phyloP scores from a whole-genome alignment of 148 eudicot genomes.

The Nyssa sinensis region DNA sequence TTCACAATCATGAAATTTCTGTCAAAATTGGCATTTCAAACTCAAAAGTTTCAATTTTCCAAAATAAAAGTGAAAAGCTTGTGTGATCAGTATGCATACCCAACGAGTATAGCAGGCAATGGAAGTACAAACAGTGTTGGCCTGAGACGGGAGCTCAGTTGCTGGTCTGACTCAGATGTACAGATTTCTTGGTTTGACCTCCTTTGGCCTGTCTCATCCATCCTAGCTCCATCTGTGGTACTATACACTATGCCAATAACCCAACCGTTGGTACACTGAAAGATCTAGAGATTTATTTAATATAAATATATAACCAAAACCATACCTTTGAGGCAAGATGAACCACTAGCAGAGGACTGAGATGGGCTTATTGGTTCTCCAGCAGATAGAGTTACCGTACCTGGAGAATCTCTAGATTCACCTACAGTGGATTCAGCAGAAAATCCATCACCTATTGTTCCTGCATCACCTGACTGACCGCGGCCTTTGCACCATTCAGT shows the following conservation, averaged over 20 bases:
- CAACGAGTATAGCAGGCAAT: conserved; percentile 82
- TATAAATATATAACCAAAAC: background rate
- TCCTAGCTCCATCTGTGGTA: conserved; percentile 64
- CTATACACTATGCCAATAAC: conserved; percentile 10
- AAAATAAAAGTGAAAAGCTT: background rate
- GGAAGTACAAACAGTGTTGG: conserved; percentile 72
- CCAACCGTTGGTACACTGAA: conserved; percentile 1
- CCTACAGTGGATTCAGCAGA: conserved; percentile 72
- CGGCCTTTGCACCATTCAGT: conserved; percentile 94
- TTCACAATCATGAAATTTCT: background rate
- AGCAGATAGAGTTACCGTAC: conserved; percentile 42
- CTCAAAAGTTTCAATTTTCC: conserved; percentile 5
- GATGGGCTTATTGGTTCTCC: conserved; percentile 82
- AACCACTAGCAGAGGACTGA: conserved; percentile 56
- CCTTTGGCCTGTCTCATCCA: conserved; percentile 65
- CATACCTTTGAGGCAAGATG: conserved; percentile 64
- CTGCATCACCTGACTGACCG: conserved; percentile 60
- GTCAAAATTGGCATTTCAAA: background rate
- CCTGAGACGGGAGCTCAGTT: conserved; percentile 50
- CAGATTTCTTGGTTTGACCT: conserved; percentile 55
- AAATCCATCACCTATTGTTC: conserved; percentile 56
- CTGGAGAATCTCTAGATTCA: conserved; percentile 79
- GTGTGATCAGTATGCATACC: conserved; percentile 47
- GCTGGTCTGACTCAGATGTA: conserved; percentile 67
- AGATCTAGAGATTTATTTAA: background rate